A percentile compares a stretch with the other conserved stretches of the same genome.
Conservation (phyloP, 2,329 filamentous ascomycete genomes). For the Aspergillus candidus region DNA sequence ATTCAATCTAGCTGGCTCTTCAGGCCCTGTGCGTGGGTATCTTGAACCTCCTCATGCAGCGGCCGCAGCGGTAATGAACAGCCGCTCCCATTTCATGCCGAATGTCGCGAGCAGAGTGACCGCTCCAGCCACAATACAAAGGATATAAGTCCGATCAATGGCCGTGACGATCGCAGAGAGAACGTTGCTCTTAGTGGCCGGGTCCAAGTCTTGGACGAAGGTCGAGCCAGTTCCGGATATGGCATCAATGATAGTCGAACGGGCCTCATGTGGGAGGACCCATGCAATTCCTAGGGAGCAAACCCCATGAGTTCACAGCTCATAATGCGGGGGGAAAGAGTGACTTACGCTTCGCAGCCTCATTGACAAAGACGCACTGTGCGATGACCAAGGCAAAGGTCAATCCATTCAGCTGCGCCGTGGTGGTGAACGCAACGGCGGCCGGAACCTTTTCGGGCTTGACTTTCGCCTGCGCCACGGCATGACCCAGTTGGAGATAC, state of each 20-base stretch:
- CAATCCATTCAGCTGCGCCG: constrained; percentile 14
- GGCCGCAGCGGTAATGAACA: constrained; percentile 1
- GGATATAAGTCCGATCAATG: constrained; percentile 5
- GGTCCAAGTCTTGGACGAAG: constrained; percentile 1
- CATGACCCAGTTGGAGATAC: constrained; percentile 13
- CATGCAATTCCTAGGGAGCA: background rate
- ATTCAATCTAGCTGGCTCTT: too few species aligned
- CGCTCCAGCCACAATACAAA: constrained; percentile 3
- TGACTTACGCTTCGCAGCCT: constrained; percentile 2
- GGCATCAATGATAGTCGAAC: background rate
- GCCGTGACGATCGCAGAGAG: constrained; percentile 4
- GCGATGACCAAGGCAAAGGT: constrained; percentile 15
- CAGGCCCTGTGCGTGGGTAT: too few species aligned
- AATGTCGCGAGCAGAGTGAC: constrained; percentile 1
- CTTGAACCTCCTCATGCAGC: background rate
- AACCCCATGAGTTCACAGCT: background rate
- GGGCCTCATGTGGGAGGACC: constrained; percentile 2
- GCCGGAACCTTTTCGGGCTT: constrained; percentile 3
- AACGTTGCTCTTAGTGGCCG: background rate
- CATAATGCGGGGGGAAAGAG: background rate
- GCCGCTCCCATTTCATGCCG: constrained; percentile 5
- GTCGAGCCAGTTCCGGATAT: constrained; percentile 2
- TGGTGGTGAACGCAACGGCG: constrained; percentile 12
- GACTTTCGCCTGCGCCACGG: constrained; percentile 17
- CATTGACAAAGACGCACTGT: constrained; percentile 12